phyloP scores from a whole-genome alignment of 345 rosid species.

The Bruguiera sexangula region DNA sequence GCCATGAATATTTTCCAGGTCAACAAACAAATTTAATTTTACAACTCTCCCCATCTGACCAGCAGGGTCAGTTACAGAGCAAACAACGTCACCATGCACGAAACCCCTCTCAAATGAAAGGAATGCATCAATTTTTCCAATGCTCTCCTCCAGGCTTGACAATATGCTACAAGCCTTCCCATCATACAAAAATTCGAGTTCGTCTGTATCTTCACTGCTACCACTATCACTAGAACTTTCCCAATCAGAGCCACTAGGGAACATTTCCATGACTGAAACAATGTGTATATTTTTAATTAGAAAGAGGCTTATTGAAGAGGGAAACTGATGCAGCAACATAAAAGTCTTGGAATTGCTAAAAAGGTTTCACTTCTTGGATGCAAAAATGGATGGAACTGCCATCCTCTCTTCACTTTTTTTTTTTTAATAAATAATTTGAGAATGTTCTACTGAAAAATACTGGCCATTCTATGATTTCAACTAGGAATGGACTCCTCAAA shows the following conservation, averaged over 20 bases:
- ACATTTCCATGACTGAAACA: conserved; percentile 55
- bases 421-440: not conserved
- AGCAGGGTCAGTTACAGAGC: conserved; percentile 50
- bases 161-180: conserved; percentile 66
- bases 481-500: not conserved
- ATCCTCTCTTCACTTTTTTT: not conserved
- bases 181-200: conserved; percentile 47
- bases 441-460: not conserved
- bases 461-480: conserved; percentile 2
- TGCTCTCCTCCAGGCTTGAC: conserved; percentile 76
- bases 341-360: not conserved
- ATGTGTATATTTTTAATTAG: conserved; percentile 17
- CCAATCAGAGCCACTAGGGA: conserved; percentile 75
- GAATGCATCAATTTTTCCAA: conserved; percentile 84
- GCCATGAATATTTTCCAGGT: conserved; percentile 62
- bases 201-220: conserved; percentile 73
- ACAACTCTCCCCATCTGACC: conserved; percentile 84
- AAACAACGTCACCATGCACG: conserved; percentile 66
- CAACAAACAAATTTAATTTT: conserved; percentile 49
- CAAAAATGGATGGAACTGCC: not conserved
- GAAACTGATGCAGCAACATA: not conserved
- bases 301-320: not conserved
- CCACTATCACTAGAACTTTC: conserved; percentile 78
- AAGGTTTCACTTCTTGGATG: conserved; percentile 4
- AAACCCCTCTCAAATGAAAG: conserved; percentile 82